Evolutionary conservation across 257 asterid species (phyloP), one percentile per base, ranked within the genome.

Genomic region (Eustoma russellianum): DNA sequence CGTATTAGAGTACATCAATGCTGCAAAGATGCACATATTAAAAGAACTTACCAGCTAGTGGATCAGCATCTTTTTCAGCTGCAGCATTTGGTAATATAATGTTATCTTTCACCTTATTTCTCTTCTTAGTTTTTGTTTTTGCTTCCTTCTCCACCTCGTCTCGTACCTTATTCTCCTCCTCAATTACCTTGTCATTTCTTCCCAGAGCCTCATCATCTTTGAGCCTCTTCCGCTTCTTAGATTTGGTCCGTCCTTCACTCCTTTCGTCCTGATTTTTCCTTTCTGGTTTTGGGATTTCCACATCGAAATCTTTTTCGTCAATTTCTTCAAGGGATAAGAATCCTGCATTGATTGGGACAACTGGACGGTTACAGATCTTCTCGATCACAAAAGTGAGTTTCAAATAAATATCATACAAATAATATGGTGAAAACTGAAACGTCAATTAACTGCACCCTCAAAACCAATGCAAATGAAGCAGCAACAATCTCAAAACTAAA

Each of bases 321-420:
- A 91, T 80, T 83, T 91, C 98, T 69, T 91, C 97, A 50, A 91
- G 97, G 2, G 80, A 64, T 46, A 91, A 72, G 77, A 91, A 82
- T 28, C 98, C 98, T 87, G 71, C 85, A 74, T 33, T 30, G 30
- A 24, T 24, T 24, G 30, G 30, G 30, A n/a, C n/a, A 24, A 24
- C 30, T 24, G 2, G 30, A 24, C 3, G 30, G 30, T 24, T 24
- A 24, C 30, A 24, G 30, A 24, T 24, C 2, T 24, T 24, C 30
- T 24, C 30, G 30, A 24, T 2, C 24, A 50, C 3, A 5, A 17
- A 18, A 8, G 2, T 18, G 47, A 12, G 15, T 43, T 18, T 53
- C 28, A 46, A 6, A 5, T 7, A 9, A 1, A 43, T 50, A 59
- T 24, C 30, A 17, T 13, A 53, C 41, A 13, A 35, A 14, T 35